These are phyloP conservation scores for Stipa capillata DNA, from an alignment of 176 grass and related monocot species.

Conservation along the genomic window DNA sequence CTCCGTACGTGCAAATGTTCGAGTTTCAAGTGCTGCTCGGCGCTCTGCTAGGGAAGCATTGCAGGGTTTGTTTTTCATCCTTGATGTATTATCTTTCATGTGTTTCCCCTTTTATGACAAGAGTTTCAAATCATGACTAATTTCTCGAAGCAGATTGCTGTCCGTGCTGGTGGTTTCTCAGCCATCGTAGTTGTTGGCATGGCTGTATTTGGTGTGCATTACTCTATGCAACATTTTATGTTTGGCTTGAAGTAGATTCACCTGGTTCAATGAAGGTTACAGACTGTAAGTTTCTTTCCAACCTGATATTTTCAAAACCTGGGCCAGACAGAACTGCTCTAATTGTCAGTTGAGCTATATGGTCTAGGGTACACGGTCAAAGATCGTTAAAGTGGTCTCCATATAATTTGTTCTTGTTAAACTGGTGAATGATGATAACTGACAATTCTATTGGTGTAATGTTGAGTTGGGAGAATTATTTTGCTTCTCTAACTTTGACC, in stretches of 20 bases:
- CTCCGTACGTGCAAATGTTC: slow-evolving; percentile 96
- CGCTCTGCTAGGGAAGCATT: slow-evolving; percentile 98
- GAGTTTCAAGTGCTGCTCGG: slow-evolving; percentile 96
- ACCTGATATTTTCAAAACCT: slow-evolving; percentile 11
- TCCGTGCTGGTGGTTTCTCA: slow-evolving; percentile 97
- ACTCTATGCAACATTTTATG: slow-evolving; percentile 94
- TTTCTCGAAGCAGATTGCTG: slow-evolving; percentile 76
- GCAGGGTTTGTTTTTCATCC: slow-evolving; percentile 55
- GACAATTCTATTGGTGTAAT: neutral
- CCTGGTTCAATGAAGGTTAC: slow-evolving; percentile 97
- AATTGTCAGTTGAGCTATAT: neutral
- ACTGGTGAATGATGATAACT: neutral
- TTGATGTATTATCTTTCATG: slow-evolving; percentile 5
- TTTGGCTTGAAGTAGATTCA: slow-evolving; percentile 82
- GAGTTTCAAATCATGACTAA: slow-evolving; percentile 24
- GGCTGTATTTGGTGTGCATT: slow-evolving; percentile 98
- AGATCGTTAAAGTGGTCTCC: neutral
- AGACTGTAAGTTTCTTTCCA: slow-evolving; percentile 64
- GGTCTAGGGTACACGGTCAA: neutral
- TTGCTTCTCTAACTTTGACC: neutral
- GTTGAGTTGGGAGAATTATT: neutral
- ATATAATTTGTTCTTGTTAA: neutral
- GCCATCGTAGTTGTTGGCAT: slow-evolving; percentile 97
- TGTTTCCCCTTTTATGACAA: neutral
- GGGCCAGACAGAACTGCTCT: neutral